Conservation (phyloP, 139 green algal species). For the Trebouxia sp. region DNA sequence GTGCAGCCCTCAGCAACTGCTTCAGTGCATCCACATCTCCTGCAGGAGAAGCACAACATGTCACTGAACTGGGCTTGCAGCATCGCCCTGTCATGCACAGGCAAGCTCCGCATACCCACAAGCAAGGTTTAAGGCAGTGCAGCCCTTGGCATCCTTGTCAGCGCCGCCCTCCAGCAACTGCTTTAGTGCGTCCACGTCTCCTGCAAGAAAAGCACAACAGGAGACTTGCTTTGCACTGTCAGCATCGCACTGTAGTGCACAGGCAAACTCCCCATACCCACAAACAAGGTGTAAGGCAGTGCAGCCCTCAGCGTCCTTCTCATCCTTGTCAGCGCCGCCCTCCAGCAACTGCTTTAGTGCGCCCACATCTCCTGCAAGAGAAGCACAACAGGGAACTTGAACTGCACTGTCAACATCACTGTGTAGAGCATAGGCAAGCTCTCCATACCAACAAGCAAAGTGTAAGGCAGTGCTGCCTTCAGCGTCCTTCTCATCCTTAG, state of each 20-base stretch:
- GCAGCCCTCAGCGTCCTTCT: constrained; percentile 71
- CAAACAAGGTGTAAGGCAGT: constrained; percentile 96
- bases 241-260: not conserved
- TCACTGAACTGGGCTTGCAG: not conserved
- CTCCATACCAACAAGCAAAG: constrained; percentile 92
- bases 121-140: constrained; percentile 96
- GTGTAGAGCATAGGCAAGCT: constrained; percentile 40
- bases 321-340: constrained; percentile 74
- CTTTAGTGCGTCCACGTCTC: constrained; percentile 64
- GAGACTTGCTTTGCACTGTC: not conserved
- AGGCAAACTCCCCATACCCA: constrained; percentile 80
- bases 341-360: constrained; percentile 73
- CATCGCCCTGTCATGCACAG: not conserved
- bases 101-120: constrained; percentile 83
- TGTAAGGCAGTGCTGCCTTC: constrained; percentile 78
- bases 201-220: constrained; percentile 36
- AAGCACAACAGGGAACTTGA: not conserved
- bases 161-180: constrained; percentile 73
- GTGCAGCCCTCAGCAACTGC: constrained; percentile 92
- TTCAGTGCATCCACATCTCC: constrained; percentile 67
- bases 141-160: constrained; percentile 87
- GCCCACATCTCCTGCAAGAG: constrained; percentile 59
- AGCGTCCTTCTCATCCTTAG: too few species aligned
- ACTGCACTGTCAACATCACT: not conserved
- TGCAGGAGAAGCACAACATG: constrained; percentile 27